Evolutionary conservation across 352 stramenopile genomes (phyloP).

Genomic region (Globisporangium orthogonon): DNA sequence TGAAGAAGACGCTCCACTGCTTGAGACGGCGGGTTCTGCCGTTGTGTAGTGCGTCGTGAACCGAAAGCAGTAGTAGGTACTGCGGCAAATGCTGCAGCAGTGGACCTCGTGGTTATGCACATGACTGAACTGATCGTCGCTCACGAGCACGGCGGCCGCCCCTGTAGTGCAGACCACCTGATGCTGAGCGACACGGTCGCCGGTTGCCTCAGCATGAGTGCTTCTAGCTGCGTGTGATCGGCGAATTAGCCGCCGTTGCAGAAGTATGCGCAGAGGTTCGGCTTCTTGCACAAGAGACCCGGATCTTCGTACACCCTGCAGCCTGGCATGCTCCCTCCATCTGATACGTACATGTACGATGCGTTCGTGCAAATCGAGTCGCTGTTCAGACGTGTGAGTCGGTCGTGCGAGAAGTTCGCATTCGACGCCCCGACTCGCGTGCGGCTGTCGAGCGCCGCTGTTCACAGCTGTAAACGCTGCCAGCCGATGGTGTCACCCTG

Average conservation of each 20-base stretch:
- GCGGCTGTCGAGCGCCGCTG: constrained; percentile 3
- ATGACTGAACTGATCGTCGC: constrained; percentile 1
- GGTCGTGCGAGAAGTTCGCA: neutral
- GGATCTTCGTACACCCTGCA: constrained; percentile 13
- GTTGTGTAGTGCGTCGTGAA: constrained; percentile 22
- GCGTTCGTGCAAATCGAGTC: constrained; percentile 15
- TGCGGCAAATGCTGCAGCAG: constrained; percentile 9
- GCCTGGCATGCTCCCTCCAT: neutral
- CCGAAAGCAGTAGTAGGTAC: constrained; percentile 10
- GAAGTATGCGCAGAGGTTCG: constrained; percentile 7
- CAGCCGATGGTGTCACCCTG: too few relatives aligned
- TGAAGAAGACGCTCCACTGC: neutral
- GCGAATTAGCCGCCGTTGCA: neutral
- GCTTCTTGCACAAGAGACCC: constrained; percentile 4
- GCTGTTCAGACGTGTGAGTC: constrained; percentile 9
- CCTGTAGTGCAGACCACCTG: neutral
- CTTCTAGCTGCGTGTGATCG: constrained; percentile 10
- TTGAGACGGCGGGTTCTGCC: constrained; percentile 19
- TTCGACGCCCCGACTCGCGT: constrained; percentile 9
- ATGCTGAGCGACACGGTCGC: neutral
- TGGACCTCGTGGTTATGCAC: constrained; percentile 22
- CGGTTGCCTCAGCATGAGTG: constrained; percentile 2
- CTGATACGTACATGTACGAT: constrained; percentile 13
- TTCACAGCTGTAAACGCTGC: too few relatives aligned
- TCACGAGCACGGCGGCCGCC: constrained; percentile 6